Evolutionary conservation across 345 rosid genomes (phyloP).

Genomic region (Ceriops zippeliana): DNA sequence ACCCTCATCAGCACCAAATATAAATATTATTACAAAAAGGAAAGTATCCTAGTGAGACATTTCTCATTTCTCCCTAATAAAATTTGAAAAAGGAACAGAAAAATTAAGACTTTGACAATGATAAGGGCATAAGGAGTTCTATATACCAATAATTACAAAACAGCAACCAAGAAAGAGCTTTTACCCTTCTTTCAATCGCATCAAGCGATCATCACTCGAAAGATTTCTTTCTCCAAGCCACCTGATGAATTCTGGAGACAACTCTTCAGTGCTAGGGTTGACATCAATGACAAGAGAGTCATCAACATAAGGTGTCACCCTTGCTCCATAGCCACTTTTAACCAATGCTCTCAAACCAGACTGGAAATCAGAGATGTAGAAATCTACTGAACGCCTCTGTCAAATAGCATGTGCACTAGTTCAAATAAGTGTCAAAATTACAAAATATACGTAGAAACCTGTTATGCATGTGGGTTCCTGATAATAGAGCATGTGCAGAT

Average conservation of each 20-base stretch:
- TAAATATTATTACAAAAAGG: too few relatives aligned
- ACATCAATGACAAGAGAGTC: slow-evolving; percentile 71
- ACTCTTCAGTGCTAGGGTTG: slow-evolving; percentile 62
- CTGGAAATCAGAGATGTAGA: slow-evolving; percentile 98
- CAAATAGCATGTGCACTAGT: slow-evolving; percentile 9
- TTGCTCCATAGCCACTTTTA: slow-evolving; percentile 80
- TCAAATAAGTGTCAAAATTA: neutral
- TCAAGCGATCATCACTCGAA: slow-evolving; percentile 66
- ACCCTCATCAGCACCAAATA: too few relatives aligned
- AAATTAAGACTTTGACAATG: too few relatives aligned
- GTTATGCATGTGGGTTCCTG: neutral
- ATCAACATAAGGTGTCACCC: slow-evolving; percentile 84
- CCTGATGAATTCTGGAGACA: slow-evolving; percentile 75
- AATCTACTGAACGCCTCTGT: slow-evolving; percentile 96
- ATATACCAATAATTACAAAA: neutral
- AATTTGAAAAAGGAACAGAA: too few relatives aligned
- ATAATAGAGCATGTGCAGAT: neutral
- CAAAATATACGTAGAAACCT: neutral
- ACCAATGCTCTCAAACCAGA: slow-evolving; percentile 97
- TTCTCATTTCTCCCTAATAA: too few relatives aligned
- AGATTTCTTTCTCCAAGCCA: slow-evolving; percentile 83
- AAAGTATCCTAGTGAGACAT: too few relatives aligned
- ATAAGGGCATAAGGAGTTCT: too few relatives aligned
- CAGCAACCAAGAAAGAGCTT: slow-evolving; percentile 5
- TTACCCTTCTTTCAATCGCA: slow-evolving; percentile 96